Conservation (phyloP, 2,329 filamentous ascomycete genomes). For the Scytalidium lignicola region DNA sequence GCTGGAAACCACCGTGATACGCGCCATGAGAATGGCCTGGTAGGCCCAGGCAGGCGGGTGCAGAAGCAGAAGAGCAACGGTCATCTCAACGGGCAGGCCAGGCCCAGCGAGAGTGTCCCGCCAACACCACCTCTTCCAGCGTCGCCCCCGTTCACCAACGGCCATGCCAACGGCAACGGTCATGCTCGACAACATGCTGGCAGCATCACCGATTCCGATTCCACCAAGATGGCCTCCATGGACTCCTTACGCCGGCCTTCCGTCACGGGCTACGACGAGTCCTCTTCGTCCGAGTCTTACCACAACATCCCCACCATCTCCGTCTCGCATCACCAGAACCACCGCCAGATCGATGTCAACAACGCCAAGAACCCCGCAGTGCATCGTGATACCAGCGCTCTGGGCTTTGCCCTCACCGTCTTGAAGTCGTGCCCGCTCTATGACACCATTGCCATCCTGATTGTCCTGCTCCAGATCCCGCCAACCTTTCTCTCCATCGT, state of each 20-base stretch:
- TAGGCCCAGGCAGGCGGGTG: conserved; percentile 66
- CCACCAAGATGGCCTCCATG: conserved; percentile 27
- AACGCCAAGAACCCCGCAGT: conserved; percentile 62
- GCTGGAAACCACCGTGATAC: conserved; percentile 62
- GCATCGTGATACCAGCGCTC: conserved; percentile 65
- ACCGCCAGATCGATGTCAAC: conserved; percentile 66
- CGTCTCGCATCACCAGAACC: conserved; percentile 38
- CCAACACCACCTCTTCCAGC: conserved; percentile 34
- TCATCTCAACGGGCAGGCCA: conserved; percentile 45
- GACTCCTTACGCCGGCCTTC: conserved; percentile 41
- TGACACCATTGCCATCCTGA: conserved; percentile 94
- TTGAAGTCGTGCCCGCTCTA: conserved; percentile 84
- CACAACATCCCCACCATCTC: conserved; percentile 33
- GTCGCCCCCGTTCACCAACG: conserved; percentile 29
- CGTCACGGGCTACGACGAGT: conserved; percentile 50
- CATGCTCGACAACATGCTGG: conserved; percentile 23
- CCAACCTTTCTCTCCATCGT: conserved; percentile 83
- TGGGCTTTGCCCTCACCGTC: conserved; percentile 79
- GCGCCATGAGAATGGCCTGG: conserved; percentile 82
- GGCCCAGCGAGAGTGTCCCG: conserved; percentile 34
- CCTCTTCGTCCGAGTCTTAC: conserved; percentile 46
- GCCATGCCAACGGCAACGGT: conserved; percentile 29
- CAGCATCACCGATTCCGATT: conserved; percentile 15
- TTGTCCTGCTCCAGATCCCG: conserved; percentile 88
- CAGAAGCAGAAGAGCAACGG: conserved; percentile 50